Evolutionary conservation across 331 rosid genomes (phyloP).

Genomic region (Quercus tomentella): DNA sequence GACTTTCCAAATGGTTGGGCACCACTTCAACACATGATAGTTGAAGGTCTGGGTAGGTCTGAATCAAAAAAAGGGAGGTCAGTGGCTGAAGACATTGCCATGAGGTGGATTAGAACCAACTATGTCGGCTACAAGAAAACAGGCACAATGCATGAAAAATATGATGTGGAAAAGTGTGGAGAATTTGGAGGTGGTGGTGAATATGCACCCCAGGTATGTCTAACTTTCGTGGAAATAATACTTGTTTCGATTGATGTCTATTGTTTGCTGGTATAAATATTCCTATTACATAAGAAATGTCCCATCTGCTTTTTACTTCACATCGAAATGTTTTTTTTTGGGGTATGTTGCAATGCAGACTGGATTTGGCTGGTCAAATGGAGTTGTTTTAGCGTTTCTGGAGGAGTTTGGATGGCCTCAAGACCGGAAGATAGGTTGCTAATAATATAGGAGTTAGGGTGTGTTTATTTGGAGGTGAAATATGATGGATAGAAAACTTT

Average conservation of each 20-base stretch:
- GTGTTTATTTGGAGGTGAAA: too few relatives aligned
- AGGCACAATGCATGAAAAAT: conserved; percentile 80
- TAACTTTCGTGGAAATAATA: background rate
- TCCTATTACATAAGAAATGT: background rate
- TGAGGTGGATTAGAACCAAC: conserved; percentile 77
- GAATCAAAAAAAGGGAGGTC: conserved; percentile 62
- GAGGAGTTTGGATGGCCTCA: conserved; percentile 98
- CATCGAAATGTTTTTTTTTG: background rate
- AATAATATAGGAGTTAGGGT: conserved; percentile 9
- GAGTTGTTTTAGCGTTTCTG: conserved; percentile 82
- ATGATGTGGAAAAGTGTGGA: conserved; percentile 61
- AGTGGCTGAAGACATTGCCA: conserved; percentile 67
- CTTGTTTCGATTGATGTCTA: background rate
- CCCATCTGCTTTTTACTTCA: background rate
- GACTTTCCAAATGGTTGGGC: conserved; percentile 99
- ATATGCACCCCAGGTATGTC: conserved; percentile 70
- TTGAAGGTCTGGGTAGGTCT: conserved; percentile 74
- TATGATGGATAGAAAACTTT: too few relatives aligned
- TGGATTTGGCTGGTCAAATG: conserved; percentile 97
- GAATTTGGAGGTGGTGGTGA: conserved; percentile 82
- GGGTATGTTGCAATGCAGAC: conserved; percentile 52
- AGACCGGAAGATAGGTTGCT: conserved; percentile 52
- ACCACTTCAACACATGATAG: conserved; percentile 88
- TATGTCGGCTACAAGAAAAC: conserved; percentile 70
- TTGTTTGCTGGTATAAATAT: background rate